Conservation (phyloP, 202 grass and related monocot species). For the Panicum virgatum region DNA sequence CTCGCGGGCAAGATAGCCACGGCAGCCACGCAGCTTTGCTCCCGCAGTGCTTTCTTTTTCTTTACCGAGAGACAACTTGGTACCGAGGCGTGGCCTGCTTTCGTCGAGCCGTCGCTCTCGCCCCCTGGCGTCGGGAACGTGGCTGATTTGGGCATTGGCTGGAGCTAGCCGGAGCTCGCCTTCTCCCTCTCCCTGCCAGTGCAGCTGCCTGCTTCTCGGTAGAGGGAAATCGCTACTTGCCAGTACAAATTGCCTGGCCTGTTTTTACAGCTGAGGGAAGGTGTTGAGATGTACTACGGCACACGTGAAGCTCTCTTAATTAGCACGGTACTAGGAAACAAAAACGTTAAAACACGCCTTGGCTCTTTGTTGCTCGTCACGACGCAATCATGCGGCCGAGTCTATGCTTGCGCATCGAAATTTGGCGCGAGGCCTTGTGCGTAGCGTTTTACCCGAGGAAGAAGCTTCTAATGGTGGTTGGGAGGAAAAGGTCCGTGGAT, state of each 20-base stretch:
- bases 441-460: neutral
- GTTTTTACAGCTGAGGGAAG: neutral
- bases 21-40: neutral
- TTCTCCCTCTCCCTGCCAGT: neutral
- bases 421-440: neutral
- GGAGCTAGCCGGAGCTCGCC: neutral
- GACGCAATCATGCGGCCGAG: neutral
- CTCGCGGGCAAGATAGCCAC: neutral
- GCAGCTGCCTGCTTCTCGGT: neutral
- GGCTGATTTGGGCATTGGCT: neutral
- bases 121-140: conserved; percentile 14
- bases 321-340: neutral
- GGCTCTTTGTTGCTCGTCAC: neutral
- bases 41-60: neutral
- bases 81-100: neutral
- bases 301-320: neutral
- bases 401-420: neutral
- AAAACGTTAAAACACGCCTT: neutral
- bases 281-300: neutral
- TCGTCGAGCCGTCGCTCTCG: conserved; percentile 1
- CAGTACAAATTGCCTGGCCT: no score
- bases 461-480: neutral
- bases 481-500: neutral
- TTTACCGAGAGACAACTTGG: neutral
- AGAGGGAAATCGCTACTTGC: no score